Base-by-base conservation (phyloP, 2,329 filamentous ascomycete genomes). In the Penicillium rolfsii region DNA sequence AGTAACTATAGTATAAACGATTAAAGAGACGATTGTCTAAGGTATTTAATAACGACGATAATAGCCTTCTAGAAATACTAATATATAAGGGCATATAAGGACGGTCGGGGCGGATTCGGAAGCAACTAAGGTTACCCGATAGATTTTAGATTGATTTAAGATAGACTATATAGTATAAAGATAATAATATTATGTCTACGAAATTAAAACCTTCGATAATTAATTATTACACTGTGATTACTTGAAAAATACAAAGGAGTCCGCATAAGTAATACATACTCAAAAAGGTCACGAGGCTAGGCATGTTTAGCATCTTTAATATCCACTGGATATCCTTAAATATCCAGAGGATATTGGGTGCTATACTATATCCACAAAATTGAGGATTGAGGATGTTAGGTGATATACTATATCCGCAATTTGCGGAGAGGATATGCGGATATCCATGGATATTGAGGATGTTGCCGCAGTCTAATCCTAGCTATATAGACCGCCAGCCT, bases 381-480 rank as follows among this genome's bases (percentile, higher is more conserved):
- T 45, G 22, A 45, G 41, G 41, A 45, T 45, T 45, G 38, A 40
- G 38, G 38, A n/a, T n/a, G n/a, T 55, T 55, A 3, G 40, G 53
- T 46, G 24, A 46, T n/a, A 43, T 46, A 45, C 53, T 14, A 46
- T 55, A 55, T 55, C 40, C 52, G 38, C 16, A 55, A 45, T 19
- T 45, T 55, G 38, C 52, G 52, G 52, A 55, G 52, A 55, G 52
- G 40, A 55, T 55, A 55, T 55, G 38, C 19, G 38, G 52, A 55
- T 55, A 55, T 55, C 52, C 28, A 36, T 22, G 28, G 52, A 55
- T 22, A 55, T 55, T 55, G 26, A 55, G 40, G 52, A 55, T 55
- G 38, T 55, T 55, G 40, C 52, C 52, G 52, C 52, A 55, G 40
- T 33, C 52, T 55, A 55, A n/a, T n/a, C 28, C 28, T 28, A 28